Evolutionary conservation across 2,329 filamentous ascomycete species (phyloP), one percentile per base, ranked within the genome.

Genomic region (Aspergillus floridensis): DNA sequence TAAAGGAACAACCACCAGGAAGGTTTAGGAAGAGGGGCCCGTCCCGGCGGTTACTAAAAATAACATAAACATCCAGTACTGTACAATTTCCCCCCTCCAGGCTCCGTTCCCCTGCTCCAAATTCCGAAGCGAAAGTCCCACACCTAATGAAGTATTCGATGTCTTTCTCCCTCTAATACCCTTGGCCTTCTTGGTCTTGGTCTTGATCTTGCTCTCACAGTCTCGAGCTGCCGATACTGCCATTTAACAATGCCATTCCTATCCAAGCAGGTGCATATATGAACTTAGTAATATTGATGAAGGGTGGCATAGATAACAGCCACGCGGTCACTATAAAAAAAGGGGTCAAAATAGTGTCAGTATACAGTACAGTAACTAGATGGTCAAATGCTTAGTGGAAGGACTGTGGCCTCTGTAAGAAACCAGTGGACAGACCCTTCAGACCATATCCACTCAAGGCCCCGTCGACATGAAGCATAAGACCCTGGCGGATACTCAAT

Each of bases 21-120:
- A n/a, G 38, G 38, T 44, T 44, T 44, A 19, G 38, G 38, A 19
- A 44, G 38, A 44, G 38, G 38, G 38, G 38, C 38, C 38, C 16
- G 38, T 44, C 56, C 49, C 49, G 50, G 7, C 5, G 29, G 35
- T 57, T 57, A 46, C 56, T 57, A 57, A 31, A 44, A 46, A 57
- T 57, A 57, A 57, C 14, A 44, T 19, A 29, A 26, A 26, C 26
- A 26, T 26, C 7, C 24, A 26, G 24, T 26, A 7, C 24, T 6
- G 24, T 29, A 44, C 7, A 7, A 44, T 44, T 44, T 44, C 16
- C 14, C 16, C 38, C 38, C 16, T 19, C 38, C 38, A 5, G 10
- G 10, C 14, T 8, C 38, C 38, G 22, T 4, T 19, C 38, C 38
- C 38, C 38, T 8, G 38, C 32, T 35, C 14, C 14, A 16, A 35